phyloP scores from a whole-genome alignment of 257 asterid genomes.

The Salvia hispanica region DNA sequence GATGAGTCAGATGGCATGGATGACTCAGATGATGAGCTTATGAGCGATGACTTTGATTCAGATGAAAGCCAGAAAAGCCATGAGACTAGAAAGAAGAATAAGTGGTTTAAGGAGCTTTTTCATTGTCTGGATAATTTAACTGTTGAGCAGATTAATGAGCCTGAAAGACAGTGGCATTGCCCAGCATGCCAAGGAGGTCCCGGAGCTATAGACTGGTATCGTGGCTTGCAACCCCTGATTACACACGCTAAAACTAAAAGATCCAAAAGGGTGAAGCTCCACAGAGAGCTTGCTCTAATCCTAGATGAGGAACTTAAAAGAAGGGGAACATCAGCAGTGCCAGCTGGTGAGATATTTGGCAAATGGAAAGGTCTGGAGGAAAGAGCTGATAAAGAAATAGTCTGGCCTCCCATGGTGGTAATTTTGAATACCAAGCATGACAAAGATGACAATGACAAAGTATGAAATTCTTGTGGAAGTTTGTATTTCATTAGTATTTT shows the following conservation, averaged over 20 bases:
- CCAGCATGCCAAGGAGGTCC: constrained; percentile 72
- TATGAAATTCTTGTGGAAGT: constrained; percentile 28
- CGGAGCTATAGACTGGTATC: constrained; percentile 71
- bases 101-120: constrained; percentile 56
- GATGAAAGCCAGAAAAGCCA: constrained; percentile 56
- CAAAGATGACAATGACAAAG: constrained; percentile 50
- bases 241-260: constrained; percentile 54
- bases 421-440: constrained; percentile 54
- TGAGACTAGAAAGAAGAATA: constrained; percentile 50
- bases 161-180: constrained; percentile 70
- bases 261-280: constrained; percentile 61
- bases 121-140: constrained; percentile 44
- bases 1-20: constrained; percentile 45
- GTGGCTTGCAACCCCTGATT: constrained; percentile 55
- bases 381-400: constrained; percentile 45
- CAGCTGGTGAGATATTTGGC: constrained; percentile 50
- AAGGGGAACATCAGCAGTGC: constrained; percentile 56
- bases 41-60: constrained; percentile 53
- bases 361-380: constrained; percentile 49
- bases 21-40: constrained; percentile 53
- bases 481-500: constrained; percentile 12
- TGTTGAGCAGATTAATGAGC: constrained; percentile 53
- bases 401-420: constrained; percentile 66
- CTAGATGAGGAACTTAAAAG: constrained; percentile 49
- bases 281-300: constrained; percentile 56